Evolutionary conservation across 1,139 yeast genomes (phyloP).

Genomic region (Blastobotrys serpentis): DNA sequence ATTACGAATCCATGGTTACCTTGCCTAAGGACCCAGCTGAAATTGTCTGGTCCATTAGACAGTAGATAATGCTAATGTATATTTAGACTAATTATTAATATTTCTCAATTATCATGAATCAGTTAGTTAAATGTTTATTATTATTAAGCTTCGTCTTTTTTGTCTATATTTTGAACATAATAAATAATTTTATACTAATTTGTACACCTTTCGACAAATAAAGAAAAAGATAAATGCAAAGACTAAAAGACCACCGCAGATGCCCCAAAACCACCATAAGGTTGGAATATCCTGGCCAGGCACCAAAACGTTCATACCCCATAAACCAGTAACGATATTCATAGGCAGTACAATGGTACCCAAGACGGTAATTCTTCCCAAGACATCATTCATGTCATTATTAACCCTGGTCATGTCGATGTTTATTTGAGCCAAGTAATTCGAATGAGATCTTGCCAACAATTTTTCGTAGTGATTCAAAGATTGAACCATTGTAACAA

Average conservation of each 20-base stretch:
- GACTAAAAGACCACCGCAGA: constrained; percentile 32
- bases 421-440: constrained; percentile 89
- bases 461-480: constrained; percentile 88
- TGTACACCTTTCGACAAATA: constrained; percentile 28
- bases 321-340: constrained; percentile 85
- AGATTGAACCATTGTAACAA: constrained; percentile 92
- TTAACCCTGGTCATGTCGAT: constrained; percentile 87
- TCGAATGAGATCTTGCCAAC: constrained; percentile 86
- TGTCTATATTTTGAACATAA: too few species aligned
- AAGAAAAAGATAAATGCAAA: constrained; percentile 39
- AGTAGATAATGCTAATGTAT: constrained; percentile 8
- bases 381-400: constrained; percentile 78
- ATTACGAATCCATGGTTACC: constrained; percentile 91
- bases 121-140: too few species aligned
- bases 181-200: constrained; percentile 5
- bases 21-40: constrained; percentile 80
- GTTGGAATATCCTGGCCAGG: constrained; percentile 71
- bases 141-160: neutral
- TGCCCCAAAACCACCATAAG: constrained; percentile 72
- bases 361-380: constrained; percentile 82
- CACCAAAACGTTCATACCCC: constrained; percentile 92
- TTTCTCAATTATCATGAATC: neutral
- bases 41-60: constrained; percentile 59
- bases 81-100: neutral
- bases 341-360: constrained; percentile 92